Base-by-base conservation (phyloP, 345 rosid species). In the Rhodamnia rubescens region DNA sequence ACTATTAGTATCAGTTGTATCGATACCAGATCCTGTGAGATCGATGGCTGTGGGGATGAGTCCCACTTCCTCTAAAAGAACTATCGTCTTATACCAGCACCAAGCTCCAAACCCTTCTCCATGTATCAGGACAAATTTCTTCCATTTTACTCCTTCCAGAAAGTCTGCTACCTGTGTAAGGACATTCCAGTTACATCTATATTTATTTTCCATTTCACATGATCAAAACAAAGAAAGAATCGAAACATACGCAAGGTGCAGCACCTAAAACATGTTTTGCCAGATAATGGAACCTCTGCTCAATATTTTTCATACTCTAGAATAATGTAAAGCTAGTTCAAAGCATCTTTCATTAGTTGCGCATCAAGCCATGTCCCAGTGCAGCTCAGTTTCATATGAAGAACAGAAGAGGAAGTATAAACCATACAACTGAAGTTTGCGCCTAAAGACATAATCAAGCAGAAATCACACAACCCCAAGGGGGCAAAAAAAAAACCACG, bases 71-170 rank as follows among this genome's bases (percentile, higher is more conserved):
- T 97, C 98, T 88, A 95, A 86, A 50, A 90, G 92, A 86, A 96
- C 93, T 86, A 97, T 90, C 11, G 94, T 93, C 89, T 97, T 95
- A 89, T 97, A 97, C 99, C 99, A 97, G 91, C 98, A 95, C 99
- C 99, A 97, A 29, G 99, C 99, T 64, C 99, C 99, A 91, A 95
- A 97, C 2, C 99, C 99, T 91, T 94, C 99, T 87, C 99, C 99
- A 20, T 97, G 98, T 83, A 97, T 89, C 84, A 97, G 75, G 26
- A 97, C 89, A 24, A 95, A 83, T 84, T 90, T 97, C 88, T 91
- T 97, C 55, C 90, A 87, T 64, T 88, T 91, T 80, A 97, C 83
- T 81, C 90, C 91, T 90, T 95, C 98, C 88, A 92, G 82, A 89
- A 93, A 88, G 57, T 95, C 98, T 27, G 93, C 88, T 81, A 88